Base-by-base conservation (phyloP, 805 yeast species). In the Torulaspora delbrueckii region DNA sequence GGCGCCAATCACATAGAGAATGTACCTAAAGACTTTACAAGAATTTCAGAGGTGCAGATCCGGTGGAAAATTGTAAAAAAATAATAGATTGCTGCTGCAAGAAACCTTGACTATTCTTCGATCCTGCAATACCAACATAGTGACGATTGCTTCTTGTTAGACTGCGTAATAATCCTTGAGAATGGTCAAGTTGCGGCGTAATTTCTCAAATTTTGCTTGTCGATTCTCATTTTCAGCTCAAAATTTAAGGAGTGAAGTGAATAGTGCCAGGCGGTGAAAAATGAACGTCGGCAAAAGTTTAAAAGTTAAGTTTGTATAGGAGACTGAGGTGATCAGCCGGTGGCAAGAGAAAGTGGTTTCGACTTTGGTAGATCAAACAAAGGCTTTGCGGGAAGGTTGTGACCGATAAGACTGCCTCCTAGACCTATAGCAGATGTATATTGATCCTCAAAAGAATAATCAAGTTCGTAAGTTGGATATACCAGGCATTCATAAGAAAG, bases 401-500 rank as follows among this genome's bases (percentile, higher is more conserved):
- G 19, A 14, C 34, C 34, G 34, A 31, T 31, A 31, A 14, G 12
- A 31, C 24, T 27, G 32, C 39, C 18, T 23, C 16, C 24, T 23
- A 13, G 24, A 22, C 13, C 4, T 23, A 14, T 8, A 31, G 34
- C 34, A 31, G 37, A 57, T 57, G 62, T 57, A 57, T 37, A 45
- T 55, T 32, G 62, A 57, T 43, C 62, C 62, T 19, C 54, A 51
- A 32, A 54, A 49, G 34, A 53, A 57, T 25, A 56, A 56, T 42
- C 50, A 50, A 32, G 43, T 57, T 22, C 48, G 55, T 19, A 55
- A 49, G 35, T 40, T 57, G 35, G 44, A 46, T 24, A 40, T 53
- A 7, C 43, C 53, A 1, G 31, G 32, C 22, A 38, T 41, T 27
- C 22, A 28, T 9, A 44, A 39, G 30, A 39, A 14, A 40, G 42